Evolutionary conservation across 1,139 yeast species (phyloP), one percentile per base, ranked within the genome.

Genomic region (Suhomyces ambrosiae): DNA sequence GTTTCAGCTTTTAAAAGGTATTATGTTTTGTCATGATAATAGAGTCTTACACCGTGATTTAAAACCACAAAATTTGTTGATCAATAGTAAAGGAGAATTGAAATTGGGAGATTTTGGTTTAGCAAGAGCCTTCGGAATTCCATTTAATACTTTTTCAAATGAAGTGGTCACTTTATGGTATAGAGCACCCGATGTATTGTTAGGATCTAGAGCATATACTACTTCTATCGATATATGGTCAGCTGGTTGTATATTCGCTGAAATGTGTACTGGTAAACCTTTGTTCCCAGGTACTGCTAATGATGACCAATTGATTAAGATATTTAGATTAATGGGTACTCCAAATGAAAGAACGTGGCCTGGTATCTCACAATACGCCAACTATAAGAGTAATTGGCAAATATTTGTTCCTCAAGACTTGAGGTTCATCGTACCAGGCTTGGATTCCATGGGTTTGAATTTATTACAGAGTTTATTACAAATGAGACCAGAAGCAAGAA

Each of bases 141-240:
- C 99, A 0, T 96, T 92, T 46, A 90, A 92, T 62, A 92, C 98
- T 0, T 92, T 90, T 56, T 87, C 97, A 19, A 89, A 92, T 60
- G 98, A 92, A 60, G 99, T 92, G 27, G 99, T 92, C 26, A 92
- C 99, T 1, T 69, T 92, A 47, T 92, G 99, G 99, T 92, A 92
- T 65, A 77, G 99, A 46, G 97, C 99, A 0, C 98, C 98, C 0
- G 99, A 92, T 60, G 98, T 92, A 27, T 69, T 92, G 38, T 77
- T 92, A 63, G 99, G 99, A 0, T 87, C 96, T 0, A 78, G 97
- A 50, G 89, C 95, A 33, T 92, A 92, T 62, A 86, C 96, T 22
- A 92, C 98, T 0, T 87, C 96, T 1, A 92, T 92, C 46, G 99
- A 92, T 63, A 89, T 92, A 65, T 92, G 99, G 99, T 88, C 97